Evolutionary conservation across 805 yeast genomes (phyloP).

Genomic region (Candida railenensis): DNA sequence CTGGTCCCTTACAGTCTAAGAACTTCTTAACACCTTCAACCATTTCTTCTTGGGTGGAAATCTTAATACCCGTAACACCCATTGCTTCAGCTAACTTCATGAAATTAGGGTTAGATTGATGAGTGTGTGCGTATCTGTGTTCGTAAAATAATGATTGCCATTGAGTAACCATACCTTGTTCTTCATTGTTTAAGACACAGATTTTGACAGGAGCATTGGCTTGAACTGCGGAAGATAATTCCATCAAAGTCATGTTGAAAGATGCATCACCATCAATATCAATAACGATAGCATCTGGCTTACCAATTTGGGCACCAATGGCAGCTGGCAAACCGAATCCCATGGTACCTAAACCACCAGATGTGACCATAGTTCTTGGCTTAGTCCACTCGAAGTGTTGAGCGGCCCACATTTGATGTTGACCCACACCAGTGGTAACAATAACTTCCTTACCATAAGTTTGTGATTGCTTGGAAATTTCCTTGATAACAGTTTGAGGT

Average conservation of each 20-base stretch:
- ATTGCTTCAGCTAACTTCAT: slow-evolving; percentile 90
- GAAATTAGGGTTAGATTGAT: slow-evolving; percentile 92
- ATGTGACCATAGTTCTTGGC: slow-evolving; percentile 94
- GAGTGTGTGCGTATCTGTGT: slow-evolving; percentile 97
- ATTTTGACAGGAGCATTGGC: slow-evolving; percentile 89
- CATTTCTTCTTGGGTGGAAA: slow-evolving; percentile 64
- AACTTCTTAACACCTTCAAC: slow-evolving; percentile 53
- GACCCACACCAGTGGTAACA: slow-evolving; percentile 98
- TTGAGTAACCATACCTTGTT: slow-evolving; percentile 99
- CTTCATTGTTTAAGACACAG: slow-evolving; percentile 90
- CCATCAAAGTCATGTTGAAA: slow-evolving; percentile 96
- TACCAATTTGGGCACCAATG: slow-evolving; percentile 96
- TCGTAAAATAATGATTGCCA: slow-evolving; percentile 98
- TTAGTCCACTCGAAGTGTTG: slow-evolving; percentile 93
- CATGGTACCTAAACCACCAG: slow-evolving; percentile 99
- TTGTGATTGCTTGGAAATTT: slow-evolving; percentile 69
- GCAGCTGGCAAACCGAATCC: slow-evolving; percentile 98
- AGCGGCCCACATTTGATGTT: slow-evolving; percentile 99
- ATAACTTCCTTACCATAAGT: slow-evolving; percentile 70
- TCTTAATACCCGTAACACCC: slow-evolving; percentile 83
- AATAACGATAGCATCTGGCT: slow-evolving; percentile 91
- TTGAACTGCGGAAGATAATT: slow-evolving; percentile 91
- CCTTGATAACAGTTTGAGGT: slow-evolving; percentile 88
- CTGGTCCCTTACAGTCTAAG: slow-evolving; percentile 77
- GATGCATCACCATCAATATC: slow-evolving; percentile 99